Evolutionary conservation across 225 moss, liverwort and hornwort genomes (phyloP), one percentile per base, ranked within the genome.

Genomic region (Pseudisothecium myosuroides): DNA sequence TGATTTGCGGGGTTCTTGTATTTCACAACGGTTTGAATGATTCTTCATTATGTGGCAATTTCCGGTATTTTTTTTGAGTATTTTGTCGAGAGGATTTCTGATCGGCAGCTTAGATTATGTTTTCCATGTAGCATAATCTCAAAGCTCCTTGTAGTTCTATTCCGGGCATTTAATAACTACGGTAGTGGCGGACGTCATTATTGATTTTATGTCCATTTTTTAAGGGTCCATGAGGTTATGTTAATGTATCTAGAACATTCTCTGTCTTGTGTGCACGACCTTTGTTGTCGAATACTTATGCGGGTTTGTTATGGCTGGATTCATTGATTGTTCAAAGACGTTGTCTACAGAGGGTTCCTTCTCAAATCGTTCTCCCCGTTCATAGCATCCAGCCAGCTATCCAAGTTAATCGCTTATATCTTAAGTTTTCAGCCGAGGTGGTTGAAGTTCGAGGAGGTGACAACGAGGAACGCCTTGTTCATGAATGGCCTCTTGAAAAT

Each of bases 371-470:
- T 62, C 88, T 94, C 79, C 86, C 91, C 74, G 85, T 91, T 58
- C 87, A 88, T 85, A 88, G 85, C 65, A 92, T 93, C 84, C 84
- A 82, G 85, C 94, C 93, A 75, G 81, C 79, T 62, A 76, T 34
- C n/a, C 72, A 84, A 39, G 63, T 52, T 54, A 54, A 82, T 65
- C 37, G 63, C 81, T 88, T 94, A 60, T 87, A 91, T 80, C 49
- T 93, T 67, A 91, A 87, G 89, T 91, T 94, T 90, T 92, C 92
- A 85, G 87, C 88, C n/a, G 74, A 90, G 50, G 87, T 52, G 54
- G 52, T 94, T 80, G 91, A 92, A 87, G 89, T 93, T 73, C 88
- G 91, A 93, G 93, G 92, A 92, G 92, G 75, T 77, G 92, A 91
- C 74, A 78, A 85, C 43, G 76, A 91, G 73, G 73, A 90, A 81